A percentile compares a stretch with the other conserved stretches of the same genome.
These are phyloP conservation scores for Teunomyces funiuensis DNA, from an alignment of 805 yeast species.

Conservation along the genomic window DNA sequence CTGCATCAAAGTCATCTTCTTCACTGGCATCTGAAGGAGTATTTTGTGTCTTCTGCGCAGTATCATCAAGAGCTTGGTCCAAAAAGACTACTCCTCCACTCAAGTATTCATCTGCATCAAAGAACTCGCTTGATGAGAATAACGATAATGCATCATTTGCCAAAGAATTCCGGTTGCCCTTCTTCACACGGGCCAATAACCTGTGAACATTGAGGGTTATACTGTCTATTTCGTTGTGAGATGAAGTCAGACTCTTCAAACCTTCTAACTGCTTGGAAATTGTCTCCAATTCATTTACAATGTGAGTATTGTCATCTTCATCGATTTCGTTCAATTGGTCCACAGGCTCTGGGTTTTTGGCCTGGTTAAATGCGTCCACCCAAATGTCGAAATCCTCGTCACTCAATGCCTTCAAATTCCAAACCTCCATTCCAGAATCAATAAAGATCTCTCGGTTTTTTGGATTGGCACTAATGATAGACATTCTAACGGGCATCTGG, in stretches of 20 bases:
- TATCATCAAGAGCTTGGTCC: slow-evolving; percentile 10
- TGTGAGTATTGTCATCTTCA: slow-evolving; percentile 10
- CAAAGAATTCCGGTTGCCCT: slow-evolving; percentile 11
- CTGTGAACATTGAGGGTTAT: slow-evolving; percentile 22
- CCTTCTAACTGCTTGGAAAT: slow-evolving; percentile 5
- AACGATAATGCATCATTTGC: slow-evolving; percentile 27
- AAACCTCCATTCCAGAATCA: slow-evolving; percentile 93
- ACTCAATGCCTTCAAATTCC: slow-evolving; percentile 77
- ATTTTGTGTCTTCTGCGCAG: neutral
- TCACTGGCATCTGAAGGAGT: slow-evolving; percentile 16
- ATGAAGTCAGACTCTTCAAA: slow-evolving; percentile 4
- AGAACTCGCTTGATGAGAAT: slow-evolving; percentile 33
- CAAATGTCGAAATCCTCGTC: slow-evolving; percentile 72
- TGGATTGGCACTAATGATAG: slow-evolving; percentile 79
- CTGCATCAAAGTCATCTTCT: slow-evolving; percentile 16
- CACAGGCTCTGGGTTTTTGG: slow-evolving; percentile 30
- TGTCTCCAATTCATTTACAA: slow-evolving; percentile 10
- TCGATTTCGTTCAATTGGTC: slow-evolving; percentile 8
- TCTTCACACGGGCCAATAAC: slow-evolving; percentile 14
- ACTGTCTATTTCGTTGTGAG: slow-evolving; percentile 6
- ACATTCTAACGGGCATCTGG: slow-evolving; percentile 80
- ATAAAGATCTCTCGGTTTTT: slow-evolving; percentile 68
- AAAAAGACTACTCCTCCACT: slow-evolving; percentile 58
- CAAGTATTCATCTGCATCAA: slow-evolving; percentile 65
- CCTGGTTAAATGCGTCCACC: slow-evolving; percentile 73